Base-by-base conservation (phyloP, 495 filamentous ascomycete species). In the Neurospora sp. region DNA sequence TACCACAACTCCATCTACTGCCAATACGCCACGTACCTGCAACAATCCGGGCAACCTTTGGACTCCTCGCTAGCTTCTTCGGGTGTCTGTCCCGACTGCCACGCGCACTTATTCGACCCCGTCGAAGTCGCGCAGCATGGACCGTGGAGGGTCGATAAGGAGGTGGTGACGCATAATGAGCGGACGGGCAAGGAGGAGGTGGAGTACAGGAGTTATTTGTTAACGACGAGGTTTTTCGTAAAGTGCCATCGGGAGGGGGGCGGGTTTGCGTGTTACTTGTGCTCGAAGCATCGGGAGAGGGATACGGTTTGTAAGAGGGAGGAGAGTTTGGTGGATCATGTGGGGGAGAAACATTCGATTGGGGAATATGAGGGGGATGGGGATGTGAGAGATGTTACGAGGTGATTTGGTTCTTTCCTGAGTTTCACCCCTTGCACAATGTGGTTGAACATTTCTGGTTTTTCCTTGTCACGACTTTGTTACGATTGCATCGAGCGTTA, bases 181-280 rank as follows among this genome's bases (percentile, higher is more conserved):
- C 53, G 70, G 22, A 22, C 16, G 18, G 71, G 72, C 3, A 70
- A 44, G 10, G 73, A 78, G 40, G 37, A 61, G 2, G 73, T 77
- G 20, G 76, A 77, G 71, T 71, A 75, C 4, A 61, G 77, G 39
- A 71, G 76, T 14, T 82, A 74, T 69, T n/a, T 77, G 65, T 41
- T 81, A 20, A 80, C 77, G 18, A 71, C 74, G 18, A 74, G 80
- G 22, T 82, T 82, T 69, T 41, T 81, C 10, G 75, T 77, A 41
- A 82, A 82, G 71, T 82, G 81, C 22, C 81, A 82, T 53, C 76
- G 79, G 2, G 77, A 77, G 22, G 71, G 74, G 3, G 70, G 72
- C 16, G 79, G 79, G 7, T 82, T 74, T 42, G 75, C 80, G 9
- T 82, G 81, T 45, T 78, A 70, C 27, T 44, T 82, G 16, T 82